Evolutionary conservation across 2,329 filamentous ascomycete genomes (phyloP).

Genomic region (Ophiostoma fasciatum): DNA sequence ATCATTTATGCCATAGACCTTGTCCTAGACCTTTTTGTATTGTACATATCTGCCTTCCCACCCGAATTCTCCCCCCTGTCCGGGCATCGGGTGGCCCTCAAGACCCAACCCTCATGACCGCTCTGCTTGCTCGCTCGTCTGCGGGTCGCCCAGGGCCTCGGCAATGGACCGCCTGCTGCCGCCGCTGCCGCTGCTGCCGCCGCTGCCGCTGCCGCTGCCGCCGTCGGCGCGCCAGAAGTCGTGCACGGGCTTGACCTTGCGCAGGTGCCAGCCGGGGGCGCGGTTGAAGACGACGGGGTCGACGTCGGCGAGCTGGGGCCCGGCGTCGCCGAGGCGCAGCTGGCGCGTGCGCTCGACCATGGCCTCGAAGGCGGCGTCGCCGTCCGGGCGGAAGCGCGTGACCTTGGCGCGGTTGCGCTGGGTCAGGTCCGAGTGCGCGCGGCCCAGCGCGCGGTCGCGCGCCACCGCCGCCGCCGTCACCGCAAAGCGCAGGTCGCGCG

Average conservation of each 20-base stretch:
- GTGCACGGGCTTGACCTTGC: conserved; percentile 7
- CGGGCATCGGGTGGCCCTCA: too few relatives aligned
- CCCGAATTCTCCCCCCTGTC: too few relatives aligned
- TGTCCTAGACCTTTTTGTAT: too few relatives aligned
- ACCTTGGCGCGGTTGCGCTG: conserved; percentile 70
- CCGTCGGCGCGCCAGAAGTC: conserved; percentile 7
- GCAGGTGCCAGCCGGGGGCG: neutral
- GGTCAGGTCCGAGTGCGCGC: conserved; percentile 55
- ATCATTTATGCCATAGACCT: too few relatives aligned
- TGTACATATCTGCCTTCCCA: too few relatives aligned
- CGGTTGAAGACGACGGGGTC: conserved; percentile 7
- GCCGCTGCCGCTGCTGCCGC: conserved; percentile 1
- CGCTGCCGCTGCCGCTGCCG: neutral
- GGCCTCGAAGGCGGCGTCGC: conserved; percentile 51
- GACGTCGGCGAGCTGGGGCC: conserved; percentile 11
- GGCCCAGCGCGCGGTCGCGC: conserved; percentile 39
- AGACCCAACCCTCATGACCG: too few relatives aligned
- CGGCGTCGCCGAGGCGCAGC: conserved; percentile 18
- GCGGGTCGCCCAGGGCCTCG: conserved; percentile 6
- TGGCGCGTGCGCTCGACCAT: conserved; percentile 35
- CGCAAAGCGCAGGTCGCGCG: conserved; percentile 85
- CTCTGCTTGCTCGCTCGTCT: neutral
- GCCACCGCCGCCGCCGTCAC: conserved; percentile 81
- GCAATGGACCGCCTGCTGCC: neutral
- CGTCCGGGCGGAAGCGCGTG: conserved; percentile 55